Evolutionary conservation across 78 protist species (phyloP).

Genomic region (Parvularia atlantis): DNA sequence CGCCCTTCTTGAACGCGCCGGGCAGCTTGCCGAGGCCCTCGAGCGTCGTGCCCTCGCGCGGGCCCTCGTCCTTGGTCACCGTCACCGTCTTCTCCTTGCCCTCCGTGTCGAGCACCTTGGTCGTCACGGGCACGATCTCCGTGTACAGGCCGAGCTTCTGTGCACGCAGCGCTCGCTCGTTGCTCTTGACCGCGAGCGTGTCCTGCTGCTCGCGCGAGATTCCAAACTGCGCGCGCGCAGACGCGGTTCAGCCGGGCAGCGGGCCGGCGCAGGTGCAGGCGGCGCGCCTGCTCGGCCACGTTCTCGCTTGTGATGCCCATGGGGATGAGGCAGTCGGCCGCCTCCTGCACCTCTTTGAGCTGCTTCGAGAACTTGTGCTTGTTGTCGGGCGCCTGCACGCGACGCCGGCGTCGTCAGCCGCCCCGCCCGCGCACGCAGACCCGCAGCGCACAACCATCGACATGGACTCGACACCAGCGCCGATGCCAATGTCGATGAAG

Average conservation of each 20-base stretch:
- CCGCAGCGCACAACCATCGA: too few relatives aligned
- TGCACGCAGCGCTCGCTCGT: constrained; percentile 56
- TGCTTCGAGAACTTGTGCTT: too few relatives aligned
- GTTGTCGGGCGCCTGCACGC: too few relatives aligned
- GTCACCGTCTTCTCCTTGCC: constrained; percentile 30
- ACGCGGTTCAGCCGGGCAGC: background rate
- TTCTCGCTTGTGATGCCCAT: constrained; percentile 81
- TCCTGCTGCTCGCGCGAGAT: constrained; percentile 78
- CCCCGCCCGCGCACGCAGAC: too few relatives aligned
- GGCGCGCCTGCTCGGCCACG: constrained; percentile 38
- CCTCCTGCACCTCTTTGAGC: too few relatives aligned
- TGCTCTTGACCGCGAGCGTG: constrained; percentile 56
- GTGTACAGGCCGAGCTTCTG: constrained; percentile 45
- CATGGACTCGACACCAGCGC: constrained; percentile 85
- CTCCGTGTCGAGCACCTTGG: constrained; percentile 10
- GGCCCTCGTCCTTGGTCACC: constrained; percentile 47
- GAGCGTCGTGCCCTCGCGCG: constrained; percentile 37
- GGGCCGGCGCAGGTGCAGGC: too few relatives aligned
- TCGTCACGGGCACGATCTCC: constrained; percentile 52
- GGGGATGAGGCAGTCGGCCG: too few relatives aligned
- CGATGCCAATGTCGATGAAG: constrained; percentile 53
- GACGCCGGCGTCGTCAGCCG: too few relatives aligned
- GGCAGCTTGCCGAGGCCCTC: background rate
- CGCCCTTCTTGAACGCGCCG: constrained; percentile 50
- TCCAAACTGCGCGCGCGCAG: constrained; percentile 20